Percentiles rank a stretch among this genome's conserved stretches.
Conservation (phyloP, 2,329 filamentous ascomycete species). For the Purpureocillium lavendulum region DNA sequence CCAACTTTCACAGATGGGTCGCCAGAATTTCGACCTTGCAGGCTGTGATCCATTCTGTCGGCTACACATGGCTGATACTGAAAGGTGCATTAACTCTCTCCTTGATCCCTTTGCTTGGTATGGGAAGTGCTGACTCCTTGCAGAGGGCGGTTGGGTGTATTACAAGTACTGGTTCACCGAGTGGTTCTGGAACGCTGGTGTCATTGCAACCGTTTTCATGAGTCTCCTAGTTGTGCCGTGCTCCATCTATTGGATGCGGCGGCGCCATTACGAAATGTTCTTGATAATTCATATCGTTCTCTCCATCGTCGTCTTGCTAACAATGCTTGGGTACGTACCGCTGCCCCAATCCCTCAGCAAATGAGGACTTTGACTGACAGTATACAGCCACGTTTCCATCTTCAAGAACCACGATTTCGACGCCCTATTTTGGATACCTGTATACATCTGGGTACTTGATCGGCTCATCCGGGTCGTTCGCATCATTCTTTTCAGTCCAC, state of each 20-base stretch:
- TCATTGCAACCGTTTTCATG: conserved; percentile 38
- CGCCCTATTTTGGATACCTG: conserved; percentile 38
- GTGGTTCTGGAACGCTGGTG: conserved; percentile 42
- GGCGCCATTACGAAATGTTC: conserved; percentile 44
- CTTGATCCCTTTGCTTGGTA: no score
- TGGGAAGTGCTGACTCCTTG: fast-evolving
- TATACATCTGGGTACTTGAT: conserved; percentile 41
- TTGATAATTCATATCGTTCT: conserved; percentile 42
- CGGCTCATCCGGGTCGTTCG: conserved; percentile 35
- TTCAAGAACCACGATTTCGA: conserved; percentile 38
- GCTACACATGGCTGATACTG: conserved; percentile 42
- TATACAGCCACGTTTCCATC: conserved; percentile 39
- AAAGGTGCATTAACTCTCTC: no score
- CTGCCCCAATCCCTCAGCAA: no score
- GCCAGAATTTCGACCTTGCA: conserved; percentile 54
- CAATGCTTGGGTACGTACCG: conserved; percentile 40
- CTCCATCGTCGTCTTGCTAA: conserved; percentile 38
- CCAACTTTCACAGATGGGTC: conserved; percentile 59
- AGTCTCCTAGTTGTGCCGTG: conserved; percentile 30
- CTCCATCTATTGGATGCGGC: conserved; percentile 43
- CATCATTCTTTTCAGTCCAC: conserved; percentile 29
- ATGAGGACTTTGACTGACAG: not conserved
- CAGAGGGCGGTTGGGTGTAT: conserved; percentile 28
- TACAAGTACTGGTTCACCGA: conserved; percentile 28
- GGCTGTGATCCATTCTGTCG: conserved; percentile 53